These are phyloP conservation scores for Pythium chondricola DNA, from an alignment of 352 stramenopile genomes.

Conservation along the genomic window DNA sequence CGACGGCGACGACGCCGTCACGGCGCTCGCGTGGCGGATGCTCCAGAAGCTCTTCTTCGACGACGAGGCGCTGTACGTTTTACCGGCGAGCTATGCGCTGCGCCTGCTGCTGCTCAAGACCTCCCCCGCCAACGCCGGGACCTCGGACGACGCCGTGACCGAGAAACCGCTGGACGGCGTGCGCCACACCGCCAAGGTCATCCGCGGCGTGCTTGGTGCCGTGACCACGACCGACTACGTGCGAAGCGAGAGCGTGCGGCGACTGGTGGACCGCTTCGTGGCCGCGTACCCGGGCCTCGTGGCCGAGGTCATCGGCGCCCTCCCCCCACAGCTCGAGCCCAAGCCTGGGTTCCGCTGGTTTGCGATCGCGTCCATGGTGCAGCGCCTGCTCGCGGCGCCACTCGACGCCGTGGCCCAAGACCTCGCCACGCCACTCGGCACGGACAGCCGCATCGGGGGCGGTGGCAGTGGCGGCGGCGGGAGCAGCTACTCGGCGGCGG, in stretches of 20 bases:
- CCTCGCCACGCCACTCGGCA: constrained; percentile 8
- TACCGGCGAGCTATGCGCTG: constrained; percentile 30
- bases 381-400: constrained; percentile 53
- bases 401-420: constrained; percentile 30
- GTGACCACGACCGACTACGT: constrained; percentile 65
- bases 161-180: neutral
- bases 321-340: constrained; percentile 66
- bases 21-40: constrained; percentile 29
- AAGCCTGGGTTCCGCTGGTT: constrained; percentile 78
- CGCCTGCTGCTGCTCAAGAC: constrained; percentile 14
- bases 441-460: neutral
- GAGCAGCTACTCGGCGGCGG: constrained; percentile 25
- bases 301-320: constrained; percentile 47
- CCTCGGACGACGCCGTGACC: constrained; percentile 26
- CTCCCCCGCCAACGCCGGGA: constrained; percentile 4
- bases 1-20: constrained; percentile 36
- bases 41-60: constrained; percentile 60
- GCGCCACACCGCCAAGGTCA: constrained; percentile 33
- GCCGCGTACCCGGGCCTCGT: constrained; percentile 52
- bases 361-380: constrained; percentile 56
- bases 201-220: constrained; percentile 54
- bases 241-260: constrained; percentile 38
- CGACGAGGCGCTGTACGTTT: constrained; percentile 42
- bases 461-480: neutral
- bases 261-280: constrained; percentile 52